Percentiles rank a stretch among this genome's conserved stretches.
These are phyloP conservation scores for Hypoxylon sp. DNA, from an alignment of 2,329 filamentous ascomycete genomes.

Conservation along the genomic window DNA sequence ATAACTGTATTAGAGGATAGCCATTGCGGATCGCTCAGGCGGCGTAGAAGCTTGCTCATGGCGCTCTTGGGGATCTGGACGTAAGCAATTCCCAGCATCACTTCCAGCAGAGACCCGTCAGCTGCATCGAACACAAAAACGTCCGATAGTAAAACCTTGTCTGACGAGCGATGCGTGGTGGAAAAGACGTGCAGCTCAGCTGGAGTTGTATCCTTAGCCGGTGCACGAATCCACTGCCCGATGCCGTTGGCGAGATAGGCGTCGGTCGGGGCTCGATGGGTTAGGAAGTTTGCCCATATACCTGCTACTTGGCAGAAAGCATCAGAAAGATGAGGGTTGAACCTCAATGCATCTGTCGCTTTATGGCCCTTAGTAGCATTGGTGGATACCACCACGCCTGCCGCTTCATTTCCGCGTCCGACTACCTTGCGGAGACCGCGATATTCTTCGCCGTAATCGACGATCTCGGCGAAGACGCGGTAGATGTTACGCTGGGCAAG, in stretches of 20 bases:
- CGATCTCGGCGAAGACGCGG: conserved; percentile 54
- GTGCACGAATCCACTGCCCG: conserved; percentile 40
- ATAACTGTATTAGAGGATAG: background rate
- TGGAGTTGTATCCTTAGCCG: conserved; percentile 11
- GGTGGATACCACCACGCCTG: conserved; percentile 50
- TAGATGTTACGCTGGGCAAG: conserved; percentile 58
- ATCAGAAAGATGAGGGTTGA: conserved; percentile 44
- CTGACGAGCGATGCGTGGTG: conserved; percentile 41
- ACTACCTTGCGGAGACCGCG: conserved; percentile 55
- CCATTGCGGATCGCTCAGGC: conserved; percentile 30
- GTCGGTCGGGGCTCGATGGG: conserved; percentile 37
- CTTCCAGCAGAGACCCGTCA: conserved; percentile 50
- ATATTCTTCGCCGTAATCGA: conserved; percentile 56
- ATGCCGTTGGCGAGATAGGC: conserved; percentile 53
- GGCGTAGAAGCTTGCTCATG: conserved; percentile 51
- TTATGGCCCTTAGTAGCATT: background rate
- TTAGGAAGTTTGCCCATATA: conserved; percentile 56
- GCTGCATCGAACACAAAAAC: conserved; percentile 54
- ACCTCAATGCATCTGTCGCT: background rate
- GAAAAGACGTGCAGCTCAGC: conserved; percentile 50
- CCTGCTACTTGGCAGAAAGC: conserved; percentile 55
- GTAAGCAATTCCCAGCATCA: conserved; percentile 55
- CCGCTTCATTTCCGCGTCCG: conserved; percentile 49
- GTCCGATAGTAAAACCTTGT: conserved; percentile 51
- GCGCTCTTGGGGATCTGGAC: conserved; percentile 45